Evolutionary conservation across 495 filamentous ascomycete genomes (phyloP).

Genomic region (Penicillium angulare): DNA sequence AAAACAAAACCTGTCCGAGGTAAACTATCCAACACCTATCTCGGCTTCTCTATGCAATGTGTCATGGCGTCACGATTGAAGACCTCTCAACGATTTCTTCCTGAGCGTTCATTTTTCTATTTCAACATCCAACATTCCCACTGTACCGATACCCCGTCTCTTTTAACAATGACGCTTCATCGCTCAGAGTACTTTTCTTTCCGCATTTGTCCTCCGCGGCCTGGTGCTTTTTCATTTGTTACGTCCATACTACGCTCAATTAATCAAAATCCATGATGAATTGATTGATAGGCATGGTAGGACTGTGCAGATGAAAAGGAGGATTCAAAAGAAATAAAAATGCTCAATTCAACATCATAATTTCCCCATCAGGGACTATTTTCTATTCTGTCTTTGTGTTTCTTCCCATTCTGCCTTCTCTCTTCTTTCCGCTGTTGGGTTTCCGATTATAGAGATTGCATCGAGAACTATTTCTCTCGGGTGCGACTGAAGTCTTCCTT

Average conservation of each 20-base stretch:
- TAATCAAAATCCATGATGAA: too few species aligned
- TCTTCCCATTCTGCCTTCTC: constrained; percentile 7
- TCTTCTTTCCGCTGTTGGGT: constrained; percentile 3
- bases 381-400: constrained; percentile 9
- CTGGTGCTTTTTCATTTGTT: constrained; percentile 16
- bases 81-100: constrained; percentile 53
- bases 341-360: constrained; percentile 41
- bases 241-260: too few species aligned
- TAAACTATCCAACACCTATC: constrained; percentile 29
- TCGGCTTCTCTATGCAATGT: constrained; percentile 35
- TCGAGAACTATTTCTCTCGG: constrained; percentile 2
- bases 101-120: constrained; percentile 38
- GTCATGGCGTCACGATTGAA: constrained; percentile 50
- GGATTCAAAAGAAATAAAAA: constrained; percentile 23
- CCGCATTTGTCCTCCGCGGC: constrained; percentile 19
- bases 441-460: constrained; percentile 10
- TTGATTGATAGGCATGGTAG: background rate
- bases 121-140: constrained; percentile 38
- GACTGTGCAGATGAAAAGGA: background rate
- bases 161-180: constrained; percentile 36
- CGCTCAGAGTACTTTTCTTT: constrained; percentile 32
- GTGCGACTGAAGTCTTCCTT: constrained; percentile 1
- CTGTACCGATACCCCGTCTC: constrained; percentile 37
- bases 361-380: background rate
- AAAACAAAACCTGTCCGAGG: constrained; percentile 31